Conservation (phyloP, 768 basidiomycete species). For the Rhodotorula taiwanensis region DNA sequence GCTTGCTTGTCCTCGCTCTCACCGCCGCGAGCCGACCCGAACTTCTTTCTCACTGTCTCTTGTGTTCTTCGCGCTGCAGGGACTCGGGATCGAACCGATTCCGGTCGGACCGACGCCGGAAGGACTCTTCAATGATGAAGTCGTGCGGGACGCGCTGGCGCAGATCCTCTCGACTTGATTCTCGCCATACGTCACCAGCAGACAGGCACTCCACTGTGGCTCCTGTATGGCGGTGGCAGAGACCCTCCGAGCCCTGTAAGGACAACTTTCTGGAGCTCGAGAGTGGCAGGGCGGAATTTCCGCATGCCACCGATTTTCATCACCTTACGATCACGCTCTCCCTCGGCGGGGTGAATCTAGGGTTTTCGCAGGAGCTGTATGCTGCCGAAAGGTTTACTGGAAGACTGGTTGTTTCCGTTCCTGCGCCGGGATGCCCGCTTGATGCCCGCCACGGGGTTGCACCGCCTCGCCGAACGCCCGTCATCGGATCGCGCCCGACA, state of each 20-base stretch:
- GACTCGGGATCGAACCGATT: constrained; percentile 7
- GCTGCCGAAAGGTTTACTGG: too few relatives aligned
- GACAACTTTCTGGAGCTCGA: too few relatives aligned
- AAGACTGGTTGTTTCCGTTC: too few relatives aligned
- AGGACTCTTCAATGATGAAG: constrained; percentile 25
- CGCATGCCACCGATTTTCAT: too few relatives aligned
- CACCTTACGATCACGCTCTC: too few relatives aligned
- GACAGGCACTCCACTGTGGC: background rate
- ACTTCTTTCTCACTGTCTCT: background rate
- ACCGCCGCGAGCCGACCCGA: background rate
- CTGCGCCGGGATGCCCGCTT: too few relatives aligned
- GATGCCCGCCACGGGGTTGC: too few relatives aligned
- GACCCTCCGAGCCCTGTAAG: background rate
- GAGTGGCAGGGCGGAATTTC: too few relatives aligned
- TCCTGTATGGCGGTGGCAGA: background rate
- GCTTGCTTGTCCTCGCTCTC: background rate
- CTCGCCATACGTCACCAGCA: accelerated
- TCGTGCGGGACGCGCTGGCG: constrained; percentile 15
- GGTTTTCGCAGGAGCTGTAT: too few relatives aligned
- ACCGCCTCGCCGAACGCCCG: too few relatives aligned
- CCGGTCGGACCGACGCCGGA: background rate
- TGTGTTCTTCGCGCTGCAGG: background rate
- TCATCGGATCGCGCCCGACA: too few relatives aligned
- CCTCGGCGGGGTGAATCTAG: too few relatives aligned
- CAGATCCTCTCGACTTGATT: constrained; percentile 1